Base-by-base conservation (phyloP, 148 eudicot species). In the Vaccinium vitisidaea region DNA sequence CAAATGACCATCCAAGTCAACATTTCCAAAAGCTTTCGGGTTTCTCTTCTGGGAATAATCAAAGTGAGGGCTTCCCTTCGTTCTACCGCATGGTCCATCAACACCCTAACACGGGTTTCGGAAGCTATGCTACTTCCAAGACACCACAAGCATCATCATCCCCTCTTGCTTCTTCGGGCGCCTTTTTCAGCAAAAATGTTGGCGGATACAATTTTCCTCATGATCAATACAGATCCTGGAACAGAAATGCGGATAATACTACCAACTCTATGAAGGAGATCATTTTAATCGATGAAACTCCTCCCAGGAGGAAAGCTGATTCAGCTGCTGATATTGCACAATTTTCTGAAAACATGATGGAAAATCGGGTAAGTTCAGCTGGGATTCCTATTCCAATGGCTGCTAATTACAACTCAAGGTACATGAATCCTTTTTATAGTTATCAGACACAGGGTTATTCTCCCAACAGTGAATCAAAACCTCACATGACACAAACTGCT, bases 281-380 rank as follows among this genome's bases (percentile, higher is more conserved):
- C 27, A 91, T 89, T 23, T n/a, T 88, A 18, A 84, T 89, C 58
- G 89, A 89, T 71, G 91, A 87, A 23, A 56, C 79, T 46, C 84
- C 88, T 48, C 86, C 89, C 7, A 86, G 83, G 48, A 82, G 49
- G 53, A 84, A 83, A 82, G 80, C 63, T 74, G 69, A 65, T 67
- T 49, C 43, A 43, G 79, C 85, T 15, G 4, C 36, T 56, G 74
- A 73, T 73, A 25, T 67, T 67, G 61, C 48, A 30, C 83, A 49
- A 74, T 46, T 56, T 67, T 23, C 70, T 73, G 80, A 67, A 25
- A 67, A 49, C 54, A 46, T 75, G 80, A 78, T 25, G 70, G 83
- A 77, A 80, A 83, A 0, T 67, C 82, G 30, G 75, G 61, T 25
- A 56, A 75, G 82, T 63, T 74, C 82, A 21, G 75, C 81, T 23